Evolutionary conservation across 345 rosid genomes (phyloP).

Genomic region (Cardiospermum halicacabum): DNA sequence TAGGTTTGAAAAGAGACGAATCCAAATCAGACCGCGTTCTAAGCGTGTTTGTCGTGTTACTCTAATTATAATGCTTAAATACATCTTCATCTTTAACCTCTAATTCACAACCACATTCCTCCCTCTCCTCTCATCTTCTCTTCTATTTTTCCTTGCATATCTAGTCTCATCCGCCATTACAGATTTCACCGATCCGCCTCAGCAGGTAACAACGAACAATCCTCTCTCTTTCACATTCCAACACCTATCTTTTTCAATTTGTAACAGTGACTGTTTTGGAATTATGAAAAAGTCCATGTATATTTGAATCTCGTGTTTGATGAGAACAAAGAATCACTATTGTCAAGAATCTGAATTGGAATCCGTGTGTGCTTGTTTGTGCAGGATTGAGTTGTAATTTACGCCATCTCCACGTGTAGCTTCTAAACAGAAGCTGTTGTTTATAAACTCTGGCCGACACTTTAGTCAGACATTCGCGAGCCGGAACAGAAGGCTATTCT

Average conservation of each 20-base stretch:
- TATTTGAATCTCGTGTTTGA: slow-evolving; percentile 5
- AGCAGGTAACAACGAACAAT: too few species aligned
- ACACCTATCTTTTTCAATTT: too few species aligned
- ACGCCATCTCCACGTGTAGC: slow-evolving; percentile 31
- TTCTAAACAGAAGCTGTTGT: slow-evolving; percentile 55
- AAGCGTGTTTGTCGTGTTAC: slow-evolving; percentile 15
- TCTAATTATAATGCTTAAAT: background rate
- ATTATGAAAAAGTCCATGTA: background rate
- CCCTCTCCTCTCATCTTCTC: background rate
- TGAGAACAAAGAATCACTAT: background rate
- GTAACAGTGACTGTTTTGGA: too few species aligned
- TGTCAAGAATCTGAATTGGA: background rate
- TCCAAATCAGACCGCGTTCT: slow-evolving; percentile 4
- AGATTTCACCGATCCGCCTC: too few species aligned
- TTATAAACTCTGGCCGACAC: slow-evolving; percentile 72
- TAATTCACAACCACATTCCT: background rate
- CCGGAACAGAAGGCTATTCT: slow-evolving; percentile 39
- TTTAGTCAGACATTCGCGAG: slow-evolving; percentile 26
- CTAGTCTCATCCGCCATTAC: background rate
- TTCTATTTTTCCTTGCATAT: background rate
- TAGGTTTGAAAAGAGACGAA: too few species aligned
- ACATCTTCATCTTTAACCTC: background rate
- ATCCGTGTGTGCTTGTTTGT: background rate
- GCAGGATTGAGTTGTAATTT: slow-evolving; percentile 24
- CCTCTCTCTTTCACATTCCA: too few species aligned